Percentiles rank a stretch among this genome's conserved stretches.
Conservation (phyloP, 345 rosid species). For the Lumnitzera littorea region DNA sequence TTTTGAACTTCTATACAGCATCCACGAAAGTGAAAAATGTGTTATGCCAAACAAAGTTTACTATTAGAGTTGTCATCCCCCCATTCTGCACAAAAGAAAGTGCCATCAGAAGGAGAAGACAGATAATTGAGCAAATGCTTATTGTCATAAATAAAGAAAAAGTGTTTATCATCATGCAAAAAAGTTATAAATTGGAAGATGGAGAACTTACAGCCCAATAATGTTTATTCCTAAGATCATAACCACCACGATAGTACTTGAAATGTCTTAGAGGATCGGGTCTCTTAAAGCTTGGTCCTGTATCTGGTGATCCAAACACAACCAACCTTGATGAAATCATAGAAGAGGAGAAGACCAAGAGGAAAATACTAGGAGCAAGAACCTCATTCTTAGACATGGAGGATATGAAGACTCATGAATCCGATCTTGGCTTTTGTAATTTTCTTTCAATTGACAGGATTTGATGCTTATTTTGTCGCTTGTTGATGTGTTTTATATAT, state of each 20-base stretch:
- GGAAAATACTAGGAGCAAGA: slow-evolving; percentile 17
- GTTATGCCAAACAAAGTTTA: too few relatives aligned
- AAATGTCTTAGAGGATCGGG: slow-evolving; percentile 55
- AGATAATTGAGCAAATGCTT: too few relatives aligned
- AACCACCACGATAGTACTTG: slow-evolving; percentile 43
- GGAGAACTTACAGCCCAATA: slow-evolving; percentile 57
- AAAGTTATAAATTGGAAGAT: not conserved
- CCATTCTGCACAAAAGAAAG: too few relatives aligned
- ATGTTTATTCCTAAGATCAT: slow-evolving; percentile 46
- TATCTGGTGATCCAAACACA: slow-evolving; percentile 16
- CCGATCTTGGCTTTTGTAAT: not conserved
- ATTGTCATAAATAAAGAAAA: slow-evolving; percentile 3
- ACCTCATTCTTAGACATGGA: slow-evolving; percentile 22
- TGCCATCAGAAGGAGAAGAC: too few relatives aligned
- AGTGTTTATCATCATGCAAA: not conserved
- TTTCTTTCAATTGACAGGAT: not conserved
- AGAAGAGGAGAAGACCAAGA: slow-evolving; percentile 29
- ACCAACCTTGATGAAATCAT: slow-evolving; percentile 12
- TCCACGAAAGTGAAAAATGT: too few relatives aligned
- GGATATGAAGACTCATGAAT: not conserved
- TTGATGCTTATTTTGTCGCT: not conserved
- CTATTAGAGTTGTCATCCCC: too few relatives aligned
- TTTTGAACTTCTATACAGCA: too few relatives aligned
- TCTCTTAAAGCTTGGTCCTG: slow-evolving; percentile 23
- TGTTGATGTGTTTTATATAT: slow-evolving; percentile 7